These are phyloP conservation scores for Daucus carota DNA, from an alignment of 129 eudicot genomes.

Conservation along the genomic window DNA sequence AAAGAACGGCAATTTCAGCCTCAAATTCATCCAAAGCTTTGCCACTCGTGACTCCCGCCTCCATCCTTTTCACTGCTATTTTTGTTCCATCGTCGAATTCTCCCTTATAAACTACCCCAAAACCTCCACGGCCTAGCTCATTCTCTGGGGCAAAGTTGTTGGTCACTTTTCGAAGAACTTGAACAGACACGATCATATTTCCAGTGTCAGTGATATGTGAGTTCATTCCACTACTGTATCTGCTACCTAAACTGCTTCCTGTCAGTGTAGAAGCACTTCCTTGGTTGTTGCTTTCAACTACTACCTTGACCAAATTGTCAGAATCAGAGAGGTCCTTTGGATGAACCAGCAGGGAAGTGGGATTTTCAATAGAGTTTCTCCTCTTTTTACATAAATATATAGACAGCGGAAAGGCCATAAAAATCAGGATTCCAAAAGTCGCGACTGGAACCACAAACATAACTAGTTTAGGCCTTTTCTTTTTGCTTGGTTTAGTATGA, in stretches of 20 bases:
- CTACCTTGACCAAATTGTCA: conserved; percentile 49
- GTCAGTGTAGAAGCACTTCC: conserved; percentile 24
- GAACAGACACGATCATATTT: conserved; percentile 68
- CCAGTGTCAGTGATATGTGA: conserved; percentile 62
- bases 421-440: conserved; percentile 25
- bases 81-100: conserved; percentile 88
- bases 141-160: conserved; percentile 69
- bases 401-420: conserved; percentile 33
- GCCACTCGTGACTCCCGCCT: conserved; percentile 54
- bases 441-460: conserved; percentile 34
- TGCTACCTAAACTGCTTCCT: conserved; percentile 45
- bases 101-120: conserved; percentile 94
- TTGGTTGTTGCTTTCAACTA: conserved; percentile 33
- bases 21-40: conserved; percentile 74
- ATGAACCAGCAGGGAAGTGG: conserved; percentile 58
- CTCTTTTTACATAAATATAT: conserved; percentile 28
- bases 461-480: conserved; percentile 21
- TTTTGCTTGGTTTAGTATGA: conserved; percentile 7
- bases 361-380: conserved; percentile 18
- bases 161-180: conserved; percentile 67
- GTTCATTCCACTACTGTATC: conserved; percentile 35
- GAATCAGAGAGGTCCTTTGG: conserved; percentile 60
- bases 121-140: conserved; percentile 91
- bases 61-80: conserved; percentile 95
- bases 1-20: conserved; percentile 77